Conservation (phyloP, 129 eudicot genomes). For the Flaveria brownii region DNA sequence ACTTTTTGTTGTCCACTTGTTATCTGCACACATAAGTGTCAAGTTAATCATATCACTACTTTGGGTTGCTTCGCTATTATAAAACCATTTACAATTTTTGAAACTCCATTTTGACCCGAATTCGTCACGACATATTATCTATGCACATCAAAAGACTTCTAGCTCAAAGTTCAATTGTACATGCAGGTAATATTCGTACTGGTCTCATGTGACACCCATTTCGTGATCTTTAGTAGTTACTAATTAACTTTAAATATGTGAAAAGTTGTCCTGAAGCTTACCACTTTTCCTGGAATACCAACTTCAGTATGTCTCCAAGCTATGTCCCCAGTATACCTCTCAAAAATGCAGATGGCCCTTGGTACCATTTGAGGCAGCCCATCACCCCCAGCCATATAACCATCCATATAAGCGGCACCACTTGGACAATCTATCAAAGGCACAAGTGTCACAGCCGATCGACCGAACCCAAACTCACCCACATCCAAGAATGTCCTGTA, state of each 20-base stretch:
- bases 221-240: not conserved
- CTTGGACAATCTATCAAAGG: slow-evolving; percentile 69
- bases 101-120: too few relatives aligned
- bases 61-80: too few relatives aligned
- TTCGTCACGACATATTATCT: too few relatives aligned
- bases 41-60: not conserved
- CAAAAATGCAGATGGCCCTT: slow-evolving; percentile 65
- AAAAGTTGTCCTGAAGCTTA: slow-evolving; percentile 8
- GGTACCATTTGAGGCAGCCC: slow-evolving; percentile 51
- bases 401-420: slow-evolving; percentile 65
- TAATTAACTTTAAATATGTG: not conserved
- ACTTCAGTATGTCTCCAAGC: slow-evolving; percentile 89
- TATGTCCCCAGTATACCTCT: slow-evolving; percentile 57
- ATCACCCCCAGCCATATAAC: slow-evolving; percentile 65
- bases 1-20: slow-evolving; percentile 64
- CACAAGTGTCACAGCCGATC: slow-evolving; percentile 57
- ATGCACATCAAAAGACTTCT: too few relatives aligned
- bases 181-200: too few relatives aligned
- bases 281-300: slow-evolving; percentile 87
- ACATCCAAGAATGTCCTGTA: slow-evolving; percentile 72
- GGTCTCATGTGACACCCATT: too few relatives aligned
- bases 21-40: slow-evolving; percentile 46
- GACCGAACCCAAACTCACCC: slow-evolving; percentile 89
- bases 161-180: too few relatives aligned
- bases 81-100: too few relatives aligned